These are phyloP conservation scores for Sicyos baderoa DNA, from an alignment of 306 rosid genomes.

Conservation along the genomic window DNA sequence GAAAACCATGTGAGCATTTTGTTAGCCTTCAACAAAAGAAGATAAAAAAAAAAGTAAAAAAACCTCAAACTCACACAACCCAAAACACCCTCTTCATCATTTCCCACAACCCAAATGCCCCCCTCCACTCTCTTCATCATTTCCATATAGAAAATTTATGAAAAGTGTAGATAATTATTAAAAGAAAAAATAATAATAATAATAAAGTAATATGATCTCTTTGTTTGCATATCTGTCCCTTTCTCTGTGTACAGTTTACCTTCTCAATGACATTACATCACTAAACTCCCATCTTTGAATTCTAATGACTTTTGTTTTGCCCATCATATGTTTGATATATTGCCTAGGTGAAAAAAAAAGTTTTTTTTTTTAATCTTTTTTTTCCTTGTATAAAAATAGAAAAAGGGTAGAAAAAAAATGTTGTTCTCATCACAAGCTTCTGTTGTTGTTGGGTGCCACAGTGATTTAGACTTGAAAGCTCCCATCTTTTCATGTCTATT, in stretches of 20 bases:
- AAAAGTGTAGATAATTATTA: not conserved
- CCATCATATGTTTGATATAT: not conserved
- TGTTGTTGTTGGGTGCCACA: conserved; percentile 90
- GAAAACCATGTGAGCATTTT: conserved; percentile 3
- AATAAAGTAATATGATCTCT: conserved; percentile 3
- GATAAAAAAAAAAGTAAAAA: not conserved
- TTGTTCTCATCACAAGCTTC: conserved; percentile 57
- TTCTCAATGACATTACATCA: conserved; percentile 68
- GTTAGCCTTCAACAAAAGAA: not conserved
- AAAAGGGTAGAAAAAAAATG: conserved; percentile 14
- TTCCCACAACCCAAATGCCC: conserved; percentile 15
- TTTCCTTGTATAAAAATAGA: not conserved
- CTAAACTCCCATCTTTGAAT: conserved; percentile 36
- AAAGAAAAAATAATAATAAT: not conserved
- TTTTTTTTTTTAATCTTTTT: not conserved
- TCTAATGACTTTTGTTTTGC: conserved; percentile 23
- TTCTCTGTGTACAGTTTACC: conserved; percentile 31
- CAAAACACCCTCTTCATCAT: not conserved
- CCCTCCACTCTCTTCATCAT: conserved; percentile 19
- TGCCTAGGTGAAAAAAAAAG: conserved; percentile 1
- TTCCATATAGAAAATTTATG: conserved; percentile 5
- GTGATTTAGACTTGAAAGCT: conserved; percentile 95
- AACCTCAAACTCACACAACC: not conserved
- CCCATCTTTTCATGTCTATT: conserved; percentile 99
- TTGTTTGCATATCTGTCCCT: not conserved